phyloP scores from a whole-genome alignment of 495 filamentous ascomycete genomes.

The Neurospora sp. region DNA sequence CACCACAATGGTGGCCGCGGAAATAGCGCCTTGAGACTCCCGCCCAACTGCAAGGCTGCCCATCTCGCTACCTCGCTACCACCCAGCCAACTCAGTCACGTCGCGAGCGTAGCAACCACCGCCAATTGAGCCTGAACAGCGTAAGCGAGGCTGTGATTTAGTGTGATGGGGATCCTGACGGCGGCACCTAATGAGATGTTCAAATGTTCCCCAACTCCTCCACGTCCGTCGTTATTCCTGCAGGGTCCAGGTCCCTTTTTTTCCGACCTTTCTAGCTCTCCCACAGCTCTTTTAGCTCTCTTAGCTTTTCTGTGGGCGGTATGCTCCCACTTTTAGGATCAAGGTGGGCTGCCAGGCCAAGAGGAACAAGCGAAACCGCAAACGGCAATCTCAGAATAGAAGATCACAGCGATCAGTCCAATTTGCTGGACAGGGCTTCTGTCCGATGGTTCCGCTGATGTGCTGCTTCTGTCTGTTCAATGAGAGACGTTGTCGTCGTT shows the following conservation, averaged over 20 bases:
- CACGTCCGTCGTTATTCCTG: background rate
- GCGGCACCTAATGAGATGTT: background rate
- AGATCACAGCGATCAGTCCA: background rate
- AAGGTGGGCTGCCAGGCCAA: background rate
- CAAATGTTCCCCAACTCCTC: background rate
- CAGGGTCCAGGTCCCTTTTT: background rate
- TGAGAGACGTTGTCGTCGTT: background rate
- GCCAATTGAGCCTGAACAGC: constrained; percentile 1
- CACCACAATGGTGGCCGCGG: background rate
- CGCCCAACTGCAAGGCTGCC: constrained; percentile 7
- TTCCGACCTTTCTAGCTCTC: background rate
- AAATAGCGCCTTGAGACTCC: constrained; percentile 10
- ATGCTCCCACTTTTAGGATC: background rate
- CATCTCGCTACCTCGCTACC: constrained; percentile 15
- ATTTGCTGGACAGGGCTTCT: background rate
- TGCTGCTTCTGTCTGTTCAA: background rate
- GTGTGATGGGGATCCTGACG: background rate
- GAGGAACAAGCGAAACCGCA: background rate
- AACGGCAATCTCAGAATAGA: background rate
- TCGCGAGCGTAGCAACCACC: background rate
- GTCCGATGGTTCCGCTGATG: background rate
- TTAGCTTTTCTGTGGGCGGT: background rate
- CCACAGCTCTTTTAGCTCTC: background rate
- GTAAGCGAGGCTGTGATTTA: background rate
- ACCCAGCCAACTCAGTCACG: background rate